phyloP scores from a whole-genome alignment of 306 rosid genomes.

The Cicer yamashitae region DNA sequence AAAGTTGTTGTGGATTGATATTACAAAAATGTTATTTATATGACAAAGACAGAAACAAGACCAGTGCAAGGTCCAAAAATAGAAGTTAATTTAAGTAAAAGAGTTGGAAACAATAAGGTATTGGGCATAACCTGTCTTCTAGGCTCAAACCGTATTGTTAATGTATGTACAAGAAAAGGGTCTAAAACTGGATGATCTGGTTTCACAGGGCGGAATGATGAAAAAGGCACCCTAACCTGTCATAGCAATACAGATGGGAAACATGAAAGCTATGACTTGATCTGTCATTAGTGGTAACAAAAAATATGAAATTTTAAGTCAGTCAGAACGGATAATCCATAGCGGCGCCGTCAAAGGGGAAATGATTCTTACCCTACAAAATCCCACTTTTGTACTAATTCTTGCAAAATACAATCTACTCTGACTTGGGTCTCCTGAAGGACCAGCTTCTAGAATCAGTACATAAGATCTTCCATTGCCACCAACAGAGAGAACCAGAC shows the following conservation, averaged over 20 bases:
- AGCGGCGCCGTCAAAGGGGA: slow-evolving; percentile 3
- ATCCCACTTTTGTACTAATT: slow-evolving; percentile 91
- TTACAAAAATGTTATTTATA: slow-evolving; percentile 19
- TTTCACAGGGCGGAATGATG: slow-evolving; percentile 90
- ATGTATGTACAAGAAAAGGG: slow-evolving; percentile 93
- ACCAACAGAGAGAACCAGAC: slow-evolving; percentile 93
- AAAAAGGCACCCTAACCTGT: slow-evolving; percentile 96
- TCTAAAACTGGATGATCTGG: slow-evolving; percentile 90
- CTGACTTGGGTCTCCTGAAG: slow-evolving; percentile 75
- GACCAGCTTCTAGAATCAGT: slow-evolving; percentile 91
- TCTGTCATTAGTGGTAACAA: slow-evolving; percentile 28
- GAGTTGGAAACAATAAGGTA: slow-evolving; percentile 38
- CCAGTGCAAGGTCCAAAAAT: slow-evolving; percentile 28
- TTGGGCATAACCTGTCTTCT: slow-evolving; percentile 80
- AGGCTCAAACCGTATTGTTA: slow-evolving; percentile 96
- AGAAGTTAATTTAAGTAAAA: slow-evolving; percentile 23
- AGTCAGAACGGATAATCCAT: slow-evolving; percentile 26
- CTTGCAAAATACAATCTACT: slow-evolving; percentile 88
- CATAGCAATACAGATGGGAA: slow-evolving; percentile 43
- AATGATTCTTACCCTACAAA: slow-evolving; percentile 75
- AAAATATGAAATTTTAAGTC: neutral
- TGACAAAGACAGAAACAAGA: slow-evolving; percentile 1
- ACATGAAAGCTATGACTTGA: slow-evolving; percentile 33
- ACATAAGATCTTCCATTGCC: slow-evolving; percentile 94
- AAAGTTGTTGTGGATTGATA: slow-evolving; percentile 21